Evolutionary conservation across 306 rosid genomes (phyloP).

Genomic region (Cucumis hystrix): DNA sequence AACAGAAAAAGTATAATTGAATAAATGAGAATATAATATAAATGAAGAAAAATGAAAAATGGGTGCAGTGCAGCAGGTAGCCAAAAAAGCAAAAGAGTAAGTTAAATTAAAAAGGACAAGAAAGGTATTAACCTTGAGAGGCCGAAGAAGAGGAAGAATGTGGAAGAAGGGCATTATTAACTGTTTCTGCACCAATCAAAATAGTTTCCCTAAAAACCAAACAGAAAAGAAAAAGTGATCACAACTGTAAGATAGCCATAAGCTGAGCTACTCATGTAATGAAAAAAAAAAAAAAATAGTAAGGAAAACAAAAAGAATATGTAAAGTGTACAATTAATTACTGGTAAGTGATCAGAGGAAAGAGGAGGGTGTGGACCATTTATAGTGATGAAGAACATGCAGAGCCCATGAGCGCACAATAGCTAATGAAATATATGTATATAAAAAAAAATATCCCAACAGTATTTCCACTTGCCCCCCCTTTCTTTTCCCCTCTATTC

Average conservation of each 20-base stretch:
- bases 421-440: slow-evolving; percentile 3
- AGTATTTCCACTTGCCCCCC: slow-evolving; percentile 51
- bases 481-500: background rate
- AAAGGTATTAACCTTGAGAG: background rate
- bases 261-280: no score
- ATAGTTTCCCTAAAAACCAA: background rate
- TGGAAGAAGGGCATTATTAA: background rate
- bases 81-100: no score
- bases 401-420: slow-evolving; percentile 43
- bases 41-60: no score
- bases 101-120: no score
- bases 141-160: background rate
- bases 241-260: no score
- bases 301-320: background rate
- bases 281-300: no score
- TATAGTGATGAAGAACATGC: slow-evolving; percentile 29
- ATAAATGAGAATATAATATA: no score
- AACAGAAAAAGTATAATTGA: no score
- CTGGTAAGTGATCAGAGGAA: background rate
- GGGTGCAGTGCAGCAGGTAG: no score
- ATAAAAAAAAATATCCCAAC: slow-evolving; percentile 11
- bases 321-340: no score
- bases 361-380: slow-evolving; percentile 45
- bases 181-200: background rate
- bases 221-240: no score